Base-by-base conservation (phyloP, 2,329 filamentous ascomycete species). In the Zymoseptoria tritici region DNA sequence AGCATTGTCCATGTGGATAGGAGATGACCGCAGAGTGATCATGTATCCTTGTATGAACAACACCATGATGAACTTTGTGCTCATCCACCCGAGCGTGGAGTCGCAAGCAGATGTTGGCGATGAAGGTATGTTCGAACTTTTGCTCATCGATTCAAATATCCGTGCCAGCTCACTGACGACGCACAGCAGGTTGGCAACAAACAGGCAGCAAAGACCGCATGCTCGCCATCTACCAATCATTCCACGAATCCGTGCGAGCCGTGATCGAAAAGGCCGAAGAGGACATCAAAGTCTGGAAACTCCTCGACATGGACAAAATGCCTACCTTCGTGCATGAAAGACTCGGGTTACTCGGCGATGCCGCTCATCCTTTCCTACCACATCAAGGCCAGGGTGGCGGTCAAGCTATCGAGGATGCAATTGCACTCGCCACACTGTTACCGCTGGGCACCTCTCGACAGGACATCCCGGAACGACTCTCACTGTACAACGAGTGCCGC, bases 361-460 rank as follows among this genome's bases (percentile, higher is more conserved):
- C 86, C 0, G 86, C 85, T 0, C 86, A 89, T 68, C 85, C 86
- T 0, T 88, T 89, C 65, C 74, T 85, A 0, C 86, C 57, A 24
- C 81, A 84, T 61, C 83, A 85, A 71, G 84, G 81, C 0, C 84
- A 86, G 67, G 85, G 85, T 1, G 86, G 80, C 7, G 84, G 74
- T 0, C 77, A 83, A 60, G 86, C 86, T 0, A 87, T 89, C 51
- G 86, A 90, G 68, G 86, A 89, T 62, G 85, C 81, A 0, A 81
- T 81, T 0, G 79, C 84, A 0, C 69, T 89, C 0, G 79, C 77
- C 0, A 79, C 81, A 1, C 74, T 89, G 7, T 74, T 89, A 0
- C 78, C 80, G 0, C 61, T 63, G 0, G 79, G 78, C 0, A 80
- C 80, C 0, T 57, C 68, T 0, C 61, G 69, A 0, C 68, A 74